These are phyloP conservation scores for Corinectria fuckeliana DNA, from an alignment of 2,329 filamentous ascomycete species.

Conservation along the genomic window DNA sequence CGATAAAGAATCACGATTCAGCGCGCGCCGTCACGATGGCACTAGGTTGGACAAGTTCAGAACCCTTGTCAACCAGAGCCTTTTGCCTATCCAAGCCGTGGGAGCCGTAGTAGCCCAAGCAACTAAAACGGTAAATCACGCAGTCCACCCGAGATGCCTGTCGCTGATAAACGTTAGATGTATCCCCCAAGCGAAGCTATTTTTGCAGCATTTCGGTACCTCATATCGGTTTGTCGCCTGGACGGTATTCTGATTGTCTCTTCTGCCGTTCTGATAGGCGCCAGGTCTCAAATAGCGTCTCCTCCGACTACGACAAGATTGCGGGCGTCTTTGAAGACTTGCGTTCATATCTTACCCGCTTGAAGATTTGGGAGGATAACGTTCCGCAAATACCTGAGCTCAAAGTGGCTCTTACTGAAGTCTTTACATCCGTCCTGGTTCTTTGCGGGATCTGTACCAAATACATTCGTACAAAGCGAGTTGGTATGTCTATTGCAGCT, in stretches of 20 bases:
- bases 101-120: constrained; percentile 12
- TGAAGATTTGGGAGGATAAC: constrained; percentile 14
- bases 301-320: constrained; percentile 13
- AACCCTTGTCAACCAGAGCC: constrained; percentile 11
- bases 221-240: constrained; percentile 6
- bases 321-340: constrained; percentile 17
- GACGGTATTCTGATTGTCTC: background rate
- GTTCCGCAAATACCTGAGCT: constrained; percentile 11
- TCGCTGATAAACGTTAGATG: constrained; percentile 1
- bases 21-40: background rate
- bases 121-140: constrained; percentile 11
- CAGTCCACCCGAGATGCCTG: background rate
- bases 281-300: constrained; percentile 10
- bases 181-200: constrained; percentile 18
- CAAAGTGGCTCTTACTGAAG: constrained; percentile 2
- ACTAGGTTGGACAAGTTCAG: constrained; percentile 12
- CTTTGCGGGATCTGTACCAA: constrained; percentile 17
- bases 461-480: constrained; percentile 13
- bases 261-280: constrained; percentile 1
- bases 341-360: constrained; percentile 8
- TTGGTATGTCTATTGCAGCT: no score
- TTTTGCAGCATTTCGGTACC: constrained; percentile 14
- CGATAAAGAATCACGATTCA: background rate
- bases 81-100: constrained; percentile 13
- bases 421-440: constrained; percentile 15